Base-by-base conservation (phyloP, 192 early-diverging fungal species). In the Coemansia sp. region DNA sequence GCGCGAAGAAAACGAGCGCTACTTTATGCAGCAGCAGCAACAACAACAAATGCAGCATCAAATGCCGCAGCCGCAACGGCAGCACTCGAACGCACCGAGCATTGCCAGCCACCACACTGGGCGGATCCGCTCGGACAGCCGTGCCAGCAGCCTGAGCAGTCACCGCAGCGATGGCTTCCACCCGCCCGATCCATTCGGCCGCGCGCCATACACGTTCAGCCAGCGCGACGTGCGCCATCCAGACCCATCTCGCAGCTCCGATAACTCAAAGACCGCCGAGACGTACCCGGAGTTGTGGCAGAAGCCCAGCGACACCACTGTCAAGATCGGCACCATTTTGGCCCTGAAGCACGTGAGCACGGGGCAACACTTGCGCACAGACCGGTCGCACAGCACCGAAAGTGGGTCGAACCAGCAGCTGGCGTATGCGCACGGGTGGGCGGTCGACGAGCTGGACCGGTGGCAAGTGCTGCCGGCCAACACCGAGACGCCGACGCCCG, bases 331-430 rank as follows among this genome's bases (percentile, higher is more conserved):
- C 50, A 73, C 71, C 41, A 63, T 82, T 63, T 62, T 87, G 6
- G 70, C 83, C 51, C 73, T 87, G 13, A 86, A 87, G 73, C 86
- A 87, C 62, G 74, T 73, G 59, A 78, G 73, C 57, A 85, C 84
- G 0, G 83, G 82, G 12, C 80, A 83, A 26, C 83, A 70, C 68
- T 62, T 87, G 66, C 78, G 75, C 27, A 78, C 84, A 8, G 66
- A 75, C 59, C 62, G 66, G 51, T 71, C 59, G 51, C 69, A 73
- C 55, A 64, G 62, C 65, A 85, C 84, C 13, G 49, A 66, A 54
- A 64, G 72, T 0, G 85, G 85, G 35, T 83, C 82, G 16, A 81
- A 73, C 62, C 85, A 86, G 73, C 82, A 84, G 71, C 61, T 82
- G 61, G 84, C 82, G n/a, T 86, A 68, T 59, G 83, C 69, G 22